Base-by-base conservation (phyloP, 2,329 filamentous ascomycete genomes). In the Alternaria alternata region DNA sequence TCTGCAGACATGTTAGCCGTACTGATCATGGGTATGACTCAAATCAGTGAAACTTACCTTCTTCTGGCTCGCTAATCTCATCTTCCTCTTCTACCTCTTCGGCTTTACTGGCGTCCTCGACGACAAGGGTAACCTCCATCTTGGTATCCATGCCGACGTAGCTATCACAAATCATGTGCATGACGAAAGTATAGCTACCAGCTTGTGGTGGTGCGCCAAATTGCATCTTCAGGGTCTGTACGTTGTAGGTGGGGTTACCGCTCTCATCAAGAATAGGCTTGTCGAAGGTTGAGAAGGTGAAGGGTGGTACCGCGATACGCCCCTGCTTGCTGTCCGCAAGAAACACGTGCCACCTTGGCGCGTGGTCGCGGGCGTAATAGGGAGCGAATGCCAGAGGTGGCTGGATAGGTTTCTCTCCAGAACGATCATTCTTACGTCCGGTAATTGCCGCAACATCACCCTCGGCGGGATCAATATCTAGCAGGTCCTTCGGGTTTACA, bases 31-130 rank as follows among this genome's bases (percentile, higher is more conserved):
- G 6, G 16, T 57, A 22, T 14, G 28, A 20, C 51, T 57, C 42
- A n/a, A 1, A 32, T 22, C 18, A 3, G 20, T 30, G 30, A 14
- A 38, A 84, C 89, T 84, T 85, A 97, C 95, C 95, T 84, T 99
- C 95, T 65, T 98, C 95, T 36, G 96, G 95, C 78, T 99, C 95
- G 76, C 92, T 96, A 68, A 99, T 99, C 60, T 99, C 95, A 72
- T 97, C 95, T 68, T 97, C 93, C 48, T 89, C 91, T 53, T 88
- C 87, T 75, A 96, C 89, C 68, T 90, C 87, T 20, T 87, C 90
- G 5, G 92, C 94, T 81, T 94, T 95, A 79, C 88, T 91, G 34
- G 92, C 89, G 71, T 98, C 94, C 73, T 97, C 93, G 8, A 99
- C 93, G 28, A 91, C 87, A 54, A 99, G 85, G 2, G 91, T 93